Conservation (phyloP, 225 moss, liverwort and hornwort genomes). For the Sphagnum contortum region DNA sequence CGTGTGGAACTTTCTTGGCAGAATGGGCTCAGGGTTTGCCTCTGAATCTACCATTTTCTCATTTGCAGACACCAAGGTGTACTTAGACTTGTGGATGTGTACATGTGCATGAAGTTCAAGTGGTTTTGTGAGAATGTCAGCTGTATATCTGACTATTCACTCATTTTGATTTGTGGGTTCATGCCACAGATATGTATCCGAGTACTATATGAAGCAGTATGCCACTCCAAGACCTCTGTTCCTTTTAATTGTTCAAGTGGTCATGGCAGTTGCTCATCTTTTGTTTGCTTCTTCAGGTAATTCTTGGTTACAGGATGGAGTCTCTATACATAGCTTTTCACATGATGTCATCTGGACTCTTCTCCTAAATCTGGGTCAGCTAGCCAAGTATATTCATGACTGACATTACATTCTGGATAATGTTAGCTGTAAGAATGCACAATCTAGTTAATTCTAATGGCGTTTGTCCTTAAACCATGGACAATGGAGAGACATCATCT, state of each 20-base stretch:
- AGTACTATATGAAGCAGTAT: conserved; percentile 80
- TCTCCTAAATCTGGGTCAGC: background rate
- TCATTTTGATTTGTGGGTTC: too few relatives aligned
- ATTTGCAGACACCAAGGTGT: background rate
- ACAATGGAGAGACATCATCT: too few relatives aligned
- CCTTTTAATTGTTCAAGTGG: conserved; percentile 72
- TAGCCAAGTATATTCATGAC: too few relatives aligned
- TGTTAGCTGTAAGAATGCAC: too few relatives aligned
- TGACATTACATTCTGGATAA: too few relatives aligned
- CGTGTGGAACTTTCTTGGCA: conserved; percentile 95
- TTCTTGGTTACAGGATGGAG: background rate
- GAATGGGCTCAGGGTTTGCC: conserved; percentile 85
- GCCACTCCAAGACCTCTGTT: conserved; percentile 91
- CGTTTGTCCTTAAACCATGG: too few relatives aligned
- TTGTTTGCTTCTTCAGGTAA: conserved; percentile 89
- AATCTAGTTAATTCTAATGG: too few relatives aligned
- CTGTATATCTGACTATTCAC: too few relatives aligned
- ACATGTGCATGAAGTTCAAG: too few relatives aligned
- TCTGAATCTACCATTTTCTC: background rate
- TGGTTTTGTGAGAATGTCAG: too few relatives aligned
- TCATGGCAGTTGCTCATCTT: conserved; percentile 87
- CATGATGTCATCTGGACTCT: background rate
- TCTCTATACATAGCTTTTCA: too few relatives aligned
- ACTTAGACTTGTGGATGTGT: background rate
- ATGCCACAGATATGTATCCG: conserved; percentile 68